Evolutionary conservation across 768 basidiomycete species (phyloP).

Genomic region (Termitomyces heimii): DNA sequence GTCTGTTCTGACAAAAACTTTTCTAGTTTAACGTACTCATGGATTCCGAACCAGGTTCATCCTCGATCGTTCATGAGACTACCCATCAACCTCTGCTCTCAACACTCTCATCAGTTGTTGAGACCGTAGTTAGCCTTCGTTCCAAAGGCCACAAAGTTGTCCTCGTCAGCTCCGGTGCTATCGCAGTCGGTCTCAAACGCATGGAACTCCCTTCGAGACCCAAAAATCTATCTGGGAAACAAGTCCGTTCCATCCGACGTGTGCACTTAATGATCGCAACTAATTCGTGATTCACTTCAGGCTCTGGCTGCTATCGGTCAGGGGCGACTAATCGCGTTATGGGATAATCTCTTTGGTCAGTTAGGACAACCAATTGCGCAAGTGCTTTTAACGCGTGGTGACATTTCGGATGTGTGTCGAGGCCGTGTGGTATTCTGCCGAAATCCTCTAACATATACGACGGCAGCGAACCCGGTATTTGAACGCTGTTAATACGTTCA

Average conservation of each 20-base stretch:
- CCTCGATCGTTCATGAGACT: slow-evolving; percentile 92
- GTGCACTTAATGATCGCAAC: background rate
- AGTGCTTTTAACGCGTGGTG: slow-evolving; percentile 87
- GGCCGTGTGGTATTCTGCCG: slow-evolving; percentile 8
- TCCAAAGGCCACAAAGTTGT: slow-evolving; percentile 88
- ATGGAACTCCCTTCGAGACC: slow-evolving; percentile 81
- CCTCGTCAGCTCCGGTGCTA: slow-evolving; percentile 95
- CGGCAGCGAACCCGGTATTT: slow-evolving; percentile 86
- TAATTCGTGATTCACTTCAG: slow-evolving; percentile 31
- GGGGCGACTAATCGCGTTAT: slow-evolving; percentile 91
- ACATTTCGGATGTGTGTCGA: slow-evolving; percentile 86
- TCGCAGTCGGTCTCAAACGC: slow-evolving; percentile 88
- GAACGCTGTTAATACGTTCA: slow-evolving; percentile 94
- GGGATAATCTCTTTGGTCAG: slow-evolving; percentile 95
- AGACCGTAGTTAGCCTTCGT: slow-evolving; percentile 78
- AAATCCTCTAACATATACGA: slow-evolving; percentile 16
- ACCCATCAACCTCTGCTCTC: slow-evolving; percentile 91
- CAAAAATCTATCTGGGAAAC: slow-evolving; percentile 85
- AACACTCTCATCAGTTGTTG: slow-evolving; percentile 86
- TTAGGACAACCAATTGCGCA: slow-evolving; percentile 95
- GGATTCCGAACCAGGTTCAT: slow-evolving; percentile 56
- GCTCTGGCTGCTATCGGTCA: slow-evolving; percentile 97
- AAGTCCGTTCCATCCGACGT: slow-evolving; percentile 43
- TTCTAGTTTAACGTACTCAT: background rate
- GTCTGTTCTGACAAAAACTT: slow-evolving; percentile 27